phyloP scores from a whole-genome alignment of 345 rosid species.

The Raphanus raphanistrum region DNA sequence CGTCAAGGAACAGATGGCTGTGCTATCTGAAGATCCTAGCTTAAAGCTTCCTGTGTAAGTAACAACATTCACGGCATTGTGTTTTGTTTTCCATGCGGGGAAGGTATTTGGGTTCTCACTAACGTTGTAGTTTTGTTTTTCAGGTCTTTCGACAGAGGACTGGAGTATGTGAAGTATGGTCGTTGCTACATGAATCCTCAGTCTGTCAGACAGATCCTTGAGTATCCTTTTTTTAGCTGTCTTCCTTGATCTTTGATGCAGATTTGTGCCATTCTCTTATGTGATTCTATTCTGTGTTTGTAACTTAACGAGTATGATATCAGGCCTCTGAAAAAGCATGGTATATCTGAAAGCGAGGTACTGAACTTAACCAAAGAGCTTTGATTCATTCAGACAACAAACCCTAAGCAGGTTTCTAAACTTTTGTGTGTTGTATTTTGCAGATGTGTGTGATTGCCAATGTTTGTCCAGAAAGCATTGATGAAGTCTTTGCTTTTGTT shows the following conservation, averaged over 20 bases:
- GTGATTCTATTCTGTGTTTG: conserved; percentile 24
- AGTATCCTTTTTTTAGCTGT: conserved; percentile 63
- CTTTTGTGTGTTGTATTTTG: conserved; percentile 31
- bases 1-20: conserved; percentile 76
- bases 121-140: conserved; percentile 23
- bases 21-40: conserved; percentile 71
- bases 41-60: conserved; percentile 81
- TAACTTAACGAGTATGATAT: conserved; percentile 44
- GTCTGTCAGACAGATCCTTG: conserved; percentile 64
- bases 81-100: background rate
- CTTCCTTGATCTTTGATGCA: background rate
- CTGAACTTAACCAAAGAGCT: conserved; percentile 24
- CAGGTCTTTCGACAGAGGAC: conserved; percentile 76
- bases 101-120: conserved; percentile 11
- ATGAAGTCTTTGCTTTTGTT: conserved; percentile 79
- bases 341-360: conserved; percentile 83
- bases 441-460: conserved; percentile 80
- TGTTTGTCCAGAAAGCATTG: conserved; percentile 65
- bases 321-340: conserved; percentile 57
- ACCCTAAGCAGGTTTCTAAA: conserved; percentile 23
- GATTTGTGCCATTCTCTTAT: background rate
- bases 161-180: conserved; percentile 56
- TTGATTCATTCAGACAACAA: conserved; percentile 11
- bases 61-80: background rate
- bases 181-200: conserved; percentile 54